phyloP scores from a whole-genome alignment of 2,329 filamentous ascomycete species.

The Sclerotinia spermophila region DNA sequence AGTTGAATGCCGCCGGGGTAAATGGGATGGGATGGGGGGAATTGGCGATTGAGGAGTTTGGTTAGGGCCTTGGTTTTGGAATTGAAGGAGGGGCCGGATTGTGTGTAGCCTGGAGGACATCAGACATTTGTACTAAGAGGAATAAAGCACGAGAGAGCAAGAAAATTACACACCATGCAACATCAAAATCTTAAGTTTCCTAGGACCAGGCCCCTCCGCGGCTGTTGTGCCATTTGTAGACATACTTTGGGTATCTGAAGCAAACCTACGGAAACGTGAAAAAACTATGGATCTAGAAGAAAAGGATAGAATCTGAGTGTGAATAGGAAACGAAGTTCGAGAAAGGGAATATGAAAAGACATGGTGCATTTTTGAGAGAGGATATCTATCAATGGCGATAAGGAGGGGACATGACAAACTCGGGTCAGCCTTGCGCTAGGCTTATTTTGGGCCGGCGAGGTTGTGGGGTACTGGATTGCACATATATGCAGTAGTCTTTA shows the following conservation, averaged over 20 bases:
- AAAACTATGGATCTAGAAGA: background rate
- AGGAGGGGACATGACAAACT: slow-evolving; percentile 11
- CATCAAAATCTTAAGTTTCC: slow-evolving; percentile 65
- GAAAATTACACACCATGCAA: slow-evolving; percentile 56
- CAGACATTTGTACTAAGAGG: background rate
- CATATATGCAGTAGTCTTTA: background rate
- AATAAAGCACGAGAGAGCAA: background rate
- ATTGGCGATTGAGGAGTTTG: slow-evolving; percentile 43
- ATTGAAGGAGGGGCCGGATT: slow-evolving; percentile 81
- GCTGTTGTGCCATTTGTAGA: background rate
- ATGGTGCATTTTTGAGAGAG: slow-evolving; percentile 9
- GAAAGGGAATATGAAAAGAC: background rate
- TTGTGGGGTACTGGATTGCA: background rate
- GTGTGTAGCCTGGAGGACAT: slow-evolving; percentile 68
- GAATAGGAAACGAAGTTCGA: background rate
- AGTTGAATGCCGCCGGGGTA: slow-evolving; percentile 48
- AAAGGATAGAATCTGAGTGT: background rate
- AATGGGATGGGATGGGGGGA: slow-evolving; percentile 48
- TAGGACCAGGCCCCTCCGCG: slow-evolving; percentile 6
- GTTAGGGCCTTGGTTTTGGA: slow-evolving; percentile 80
- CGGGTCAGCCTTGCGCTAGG: slow-evolving; percentile 7
- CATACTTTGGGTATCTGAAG: background rate
- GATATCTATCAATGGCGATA: slow-evolving; percentile 2
- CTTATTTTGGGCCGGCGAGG: background rate
- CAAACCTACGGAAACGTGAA: background rate